Conservation (phyloP, 257 asterid species). For the Cruciata laevipes region DNA sequence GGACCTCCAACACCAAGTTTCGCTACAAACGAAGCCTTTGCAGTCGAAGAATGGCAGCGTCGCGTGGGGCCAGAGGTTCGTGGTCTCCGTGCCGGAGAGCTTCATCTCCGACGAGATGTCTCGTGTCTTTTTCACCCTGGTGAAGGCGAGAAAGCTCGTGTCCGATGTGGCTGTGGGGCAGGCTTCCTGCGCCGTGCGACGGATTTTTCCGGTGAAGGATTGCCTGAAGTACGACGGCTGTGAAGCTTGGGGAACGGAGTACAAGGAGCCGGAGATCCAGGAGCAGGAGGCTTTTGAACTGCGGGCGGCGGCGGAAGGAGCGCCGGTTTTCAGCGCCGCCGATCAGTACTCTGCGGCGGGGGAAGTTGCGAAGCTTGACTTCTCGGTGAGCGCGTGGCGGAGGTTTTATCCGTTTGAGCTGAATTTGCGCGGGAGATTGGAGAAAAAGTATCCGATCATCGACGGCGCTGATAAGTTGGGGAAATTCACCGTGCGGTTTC, state of each 20-base stretch:
- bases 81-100: background rate
- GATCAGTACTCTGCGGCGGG: background rate
- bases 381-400: conserved; percentile 1
- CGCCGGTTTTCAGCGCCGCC: background rate
- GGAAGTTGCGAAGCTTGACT: background rate
- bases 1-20: background rate
- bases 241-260: background rate
- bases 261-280: background rate
- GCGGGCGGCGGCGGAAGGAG: background rate
- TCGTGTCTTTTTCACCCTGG: background rate
- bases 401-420: background rate
- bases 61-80: conserved; percentile 5
- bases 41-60: background rate
- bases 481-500: background rate
- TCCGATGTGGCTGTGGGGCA: background rate
- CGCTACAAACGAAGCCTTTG: background rate
- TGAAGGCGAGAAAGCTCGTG: background rate
- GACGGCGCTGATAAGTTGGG: background rate
- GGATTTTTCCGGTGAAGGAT: background rate
- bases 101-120: background rate
- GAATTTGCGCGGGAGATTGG: background rate
- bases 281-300: background rate
- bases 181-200: background rate
- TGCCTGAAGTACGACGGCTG: background rate
- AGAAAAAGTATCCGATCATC: background rate